Evolutionary conservation across 805 yeast genomes (phyloP), one percentile per base, ranked within the genome.

Genomic region (Hanseniaspora jakobsenii): DNA sequence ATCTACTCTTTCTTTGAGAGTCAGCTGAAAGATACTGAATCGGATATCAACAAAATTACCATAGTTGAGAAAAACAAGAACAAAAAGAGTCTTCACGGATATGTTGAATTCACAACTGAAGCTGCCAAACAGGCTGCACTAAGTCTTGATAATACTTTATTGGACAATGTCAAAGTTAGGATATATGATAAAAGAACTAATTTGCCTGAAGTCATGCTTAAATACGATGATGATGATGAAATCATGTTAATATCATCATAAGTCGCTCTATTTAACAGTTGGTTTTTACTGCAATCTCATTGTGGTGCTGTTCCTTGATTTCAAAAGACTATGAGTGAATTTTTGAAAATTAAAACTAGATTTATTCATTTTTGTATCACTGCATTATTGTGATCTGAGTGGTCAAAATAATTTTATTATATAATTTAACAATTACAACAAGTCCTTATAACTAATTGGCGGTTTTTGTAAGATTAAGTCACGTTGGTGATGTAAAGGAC

Each of bases 141-240:
- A 36, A 55, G 53, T 9, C 52, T 70, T 28, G 61, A 69, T 47
- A 73, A 68, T 6, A 48, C 65, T 6, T 58, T 54, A 27, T 63
- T 78, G 45, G 63, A 67, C 34, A 74, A 69, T 1, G 64, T 77
- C 47, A 65, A 59, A 19, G 62, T 78, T 27, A 62, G 62, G 34
- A 75, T 75, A 2, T 59, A 66, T 34, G 59, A 58, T 36, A 76
- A 76, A 53, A 66, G 78, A 60, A 73, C 80, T 6, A 74, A 73
- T 48, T 52, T 69, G 19, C 76, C 76, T 1, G 72, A 77, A 10
- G 46, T 27, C 13, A 42, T 42, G 46, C 30, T 42, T 4, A 28
- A 42, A 9, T 21, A 16, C 17, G 34, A 28, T 18, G 39, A 42
- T 16, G 46, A 42, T 36, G 46, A 35, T 17, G 46, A 42, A 10